Conservation (phyloP, 192 early-diverging fungal species). For the Chytriomyces sp. region DNA sequence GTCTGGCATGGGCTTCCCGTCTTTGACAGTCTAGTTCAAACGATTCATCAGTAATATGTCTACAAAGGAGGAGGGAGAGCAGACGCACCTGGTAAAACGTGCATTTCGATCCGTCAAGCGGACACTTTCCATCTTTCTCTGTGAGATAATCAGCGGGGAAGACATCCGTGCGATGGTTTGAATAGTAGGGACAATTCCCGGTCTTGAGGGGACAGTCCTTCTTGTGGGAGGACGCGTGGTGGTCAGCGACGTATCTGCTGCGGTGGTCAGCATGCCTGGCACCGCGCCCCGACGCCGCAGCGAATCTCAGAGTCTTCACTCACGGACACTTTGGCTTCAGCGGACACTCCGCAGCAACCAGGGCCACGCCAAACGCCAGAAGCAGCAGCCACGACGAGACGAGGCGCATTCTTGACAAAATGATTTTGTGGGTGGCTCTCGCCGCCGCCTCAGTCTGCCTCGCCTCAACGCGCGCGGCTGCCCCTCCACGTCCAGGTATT, state of each 20-base stretch:
- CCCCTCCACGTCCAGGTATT: too few relatives aligned
- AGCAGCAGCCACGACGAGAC: background rate
- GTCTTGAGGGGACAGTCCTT: constrained; percentile 21
- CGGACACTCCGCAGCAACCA: background rate
- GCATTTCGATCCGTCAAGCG: constrained; percentile 20
- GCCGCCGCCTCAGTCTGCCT: too few relatives aligned
- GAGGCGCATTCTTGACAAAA: background rate
- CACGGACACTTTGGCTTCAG: constrained; percentile 3
- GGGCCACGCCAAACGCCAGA: background rate
- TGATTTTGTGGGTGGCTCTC: too few relatives aligned
- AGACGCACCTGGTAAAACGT: constrained; percentile 13
- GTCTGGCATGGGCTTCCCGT: constrained; percentile 7
- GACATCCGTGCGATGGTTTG: background rate
- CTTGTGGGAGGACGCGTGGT: background rate
- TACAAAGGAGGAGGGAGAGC: background rate
- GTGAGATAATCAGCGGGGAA: constrained; percentile 10
- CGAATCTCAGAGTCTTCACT: background rate
- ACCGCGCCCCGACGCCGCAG: background rate
- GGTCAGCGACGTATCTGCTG: background rate
- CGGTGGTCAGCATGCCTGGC: background rate
- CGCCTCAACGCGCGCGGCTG: too few relatives aligned
- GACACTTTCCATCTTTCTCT: constrained; percentile 16
- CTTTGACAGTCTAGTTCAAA: background rate
- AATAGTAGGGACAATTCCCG: constrained; percentile 22
- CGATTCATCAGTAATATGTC: background rate